Conservation (phyloP, 371 early-diverging fungal species). For the Choanephora cucurbitarum region DNA sequence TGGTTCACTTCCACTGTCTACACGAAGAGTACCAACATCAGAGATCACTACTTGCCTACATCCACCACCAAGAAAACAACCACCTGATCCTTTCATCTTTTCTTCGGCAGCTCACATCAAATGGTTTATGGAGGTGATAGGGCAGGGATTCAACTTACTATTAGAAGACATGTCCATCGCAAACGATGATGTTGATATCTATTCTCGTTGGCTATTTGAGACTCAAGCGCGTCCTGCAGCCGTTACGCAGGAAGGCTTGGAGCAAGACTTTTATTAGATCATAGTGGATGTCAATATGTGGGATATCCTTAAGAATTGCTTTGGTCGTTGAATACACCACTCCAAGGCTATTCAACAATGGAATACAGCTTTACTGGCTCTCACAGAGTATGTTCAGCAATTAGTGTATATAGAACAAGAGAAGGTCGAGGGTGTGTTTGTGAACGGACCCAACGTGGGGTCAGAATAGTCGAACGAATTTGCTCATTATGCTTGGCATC, state of each 20-base stretch:
- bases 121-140: slow-evolving; percentile 85
- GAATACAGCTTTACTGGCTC: slow-evolving; percentile 53
- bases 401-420: slow-evolving; percentile 63
- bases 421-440: slow-evolving; percentile 54
- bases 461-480: slow-evolving; percentile 68
- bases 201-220: slow-evolving; percentile 80
- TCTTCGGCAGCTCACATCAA: slow-evolving; percentile 72
- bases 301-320: slow-evolving; percentile 46
- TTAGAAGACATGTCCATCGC: slow-evolving; percentile 75
- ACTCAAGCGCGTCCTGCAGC: slow-evolving; percentile 61
- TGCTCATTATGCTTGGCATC: slow-evolving; percentile 74
- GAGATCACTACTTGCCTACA: slow-evolving; percentile 64
- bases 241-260: slow-evolving; percentile 47
- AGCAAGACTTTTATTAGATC: slow-evolving; percentile 55
- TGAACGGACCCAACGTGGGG: slow-evolving; percentile 54
- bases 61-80: slow-evolving; percentile 38
- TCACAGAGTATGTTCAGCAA: slow-evolving; percentile 54
- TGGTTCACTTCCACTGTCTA: slow-evolving; percentile 63
- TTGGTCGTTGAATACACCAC: slow-evolving; percentile 74
- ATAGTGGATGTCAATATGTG: slow-evolving; percentile 68
- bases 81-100: slow-evolving; percentile 57
- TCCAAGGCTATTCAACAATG: slow-evolving; percentile 70
- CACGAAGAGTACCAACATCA: slow-evolving; percentile 61
- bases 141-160: slow-evolving; percentile 79
- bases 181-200: slow-evolving; percentile 64